Conservation (phyloP, 78 protist species). For the Dictyostelium discoideum region DNA sequence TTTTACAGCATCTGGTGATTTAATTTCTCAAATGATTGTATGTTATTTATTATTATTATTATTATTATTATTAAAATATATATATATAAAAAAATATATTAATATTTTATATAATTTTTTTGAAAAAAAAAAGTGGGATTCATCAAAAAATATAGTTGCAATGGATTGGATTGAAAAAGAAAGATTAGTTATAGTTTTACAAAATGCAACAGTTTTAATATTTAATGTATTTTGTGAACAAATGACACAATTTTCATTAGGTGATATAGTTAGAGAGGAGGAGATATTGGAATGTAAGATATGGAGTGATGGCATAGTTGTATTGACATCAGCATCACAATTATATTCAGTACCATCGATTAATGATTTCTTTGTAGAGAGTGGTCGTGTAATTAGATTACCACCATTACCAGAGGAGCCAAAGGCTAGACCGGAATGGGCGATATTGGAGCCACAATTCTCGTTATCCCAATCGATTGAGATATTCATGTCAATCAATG, state of each 20-base stretch:
- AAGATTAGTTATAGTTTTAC: slow-evolving; percentile 51
- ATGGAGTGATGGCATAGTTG: slow-evolving; percentile 62
- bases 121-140: slow-evolving; percentile 32
- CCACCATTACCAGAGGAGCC: slow-evolving; percentile 16
- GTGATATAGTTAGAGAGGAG: slow-evolving; percentile 23
- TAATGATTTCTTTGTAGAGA: slow-evolving; percentile 3
- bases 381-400: slow-evolving; percentile 22
- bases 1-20: slow-evolving; percentile 38
- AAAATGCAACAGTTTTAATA: slow-evolving; percentile 33
- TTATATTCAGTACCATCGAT: slow-evolving; percentile 20
- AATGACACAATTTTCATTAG: neutral
- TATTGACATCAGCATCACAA: neutral
- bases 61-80: too few relatives aligned
- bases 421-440: slow-evolving; percentile 32
- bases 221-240: slow-evolving; percentile 69
- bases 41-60: neutral
- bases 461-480: slow-evolving; percentile 19
- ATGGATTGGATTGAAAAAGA: slow-evolving; percentile 74
- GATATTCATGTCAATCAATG: slow-evolving; percentile 13
- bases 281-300: slow-evolving; percentile 46
- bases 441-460: slow-evolving; percentile 43
- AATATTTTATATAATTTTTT: too few relatives aligned
- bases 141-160: slow-evolving; percentile 32
- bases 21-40: slow-evolving; percentile 24
- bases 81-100: too few relatives aligned